Evolutionary conservation across 192 early-diverging fungal species (phyloP), one percentile per base, ranked within the genome.

Genomic region (Coemansia sp.): DNA sequence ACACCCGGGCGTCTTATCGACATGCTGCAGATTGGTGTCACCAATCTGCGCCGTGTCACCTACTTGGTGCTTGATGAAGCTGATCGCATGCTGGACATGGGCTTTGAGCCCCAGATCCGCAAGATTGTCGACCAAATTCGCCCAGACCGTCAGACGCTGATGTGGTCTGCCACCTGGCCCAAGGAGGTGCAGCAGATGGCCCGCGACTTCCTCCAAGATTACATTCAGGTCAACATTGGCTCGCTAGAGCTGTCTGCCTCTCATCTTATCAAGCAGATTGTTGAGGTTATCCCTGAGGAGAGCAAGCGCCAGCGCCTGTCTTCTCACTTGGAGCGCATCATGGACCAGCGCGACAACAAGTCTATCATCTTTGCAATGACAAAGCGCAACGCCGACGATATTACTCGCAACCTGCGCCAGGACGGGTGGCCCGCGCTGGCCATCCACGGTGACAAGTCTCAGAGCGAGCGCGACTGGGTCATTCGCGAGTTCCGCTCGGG

Each of bases 101-200:
- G 97, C 71, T 98, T 97, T 74, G 97, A 99, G 85, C 94, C 94
- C 52, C 96, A 99, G 80, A 97, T 99, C 77, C 91, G 96, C 68
- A 95, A 95, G 78, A 97, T 99, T 71, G 95, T 99, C 12, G 94
- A 95, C 64, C 95, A 95, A 80, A 97, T 98, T 80, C 90, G 96
- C 5, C 97, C 96, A 39, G 97, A 99, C 70, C 87, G 98, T 68
- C 98, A 99, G 79, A 99, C 97, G 22, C 89, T 99, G 53, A 96
- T 99, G 95, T 99, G 96, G 95, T 95, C 93, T 78, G 98, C 98
- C 11, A 99, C 98, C 5, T 99, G 97, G 97, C 98, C 98, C 36
- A 97, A 96, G 84, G 92, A 95, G 57, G 96, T 99, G 10, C 93
- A 98, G 75, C 84, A 87, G 66, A 88, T 99, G 12, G 98, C 96